These are phyloP conservation scores for Podaxis mareebaensis DNA, from an alignment of 768 basidiomycete genomes.

Conservation along the genomic window DNA sequence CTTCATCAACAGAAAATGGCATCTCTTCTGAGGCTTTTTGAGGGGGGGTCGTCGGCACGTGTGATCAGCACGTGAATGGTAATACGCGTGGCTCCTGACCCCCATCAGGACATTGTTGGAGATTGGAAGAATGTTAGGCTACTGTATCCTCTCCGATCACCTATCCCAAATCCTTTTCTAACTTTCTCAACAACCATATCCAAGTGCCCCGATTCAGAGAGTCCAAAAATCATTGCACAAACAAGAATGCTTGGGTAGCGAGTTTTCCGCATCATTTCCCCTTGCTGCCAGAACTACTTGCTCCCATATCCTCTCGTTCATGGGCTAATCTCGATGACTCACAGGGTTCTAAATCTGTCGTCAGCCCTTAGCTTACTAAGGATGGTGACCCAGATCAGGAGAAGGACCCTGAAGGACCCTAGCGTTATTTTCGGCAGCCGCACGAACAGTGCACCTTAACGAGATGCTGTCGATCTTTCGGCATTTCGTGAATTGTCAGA, in stretches of 20 bases:
- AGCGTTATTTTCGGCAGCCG: conserved; percentile 9
- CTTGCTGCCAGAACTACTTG: too few species aligned
- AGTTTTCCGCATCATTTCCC: too few species aligned
- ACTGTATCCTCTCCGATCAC: neutral
- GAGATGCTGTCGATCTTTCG: conserved; percentile 18
- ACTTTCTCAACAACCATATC: neutral
- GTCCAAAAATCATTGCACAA: neutral
- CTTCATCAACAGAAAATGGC: neutral
- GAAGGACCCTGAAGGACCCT: neutral
- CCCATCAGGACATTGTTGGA: neutral
- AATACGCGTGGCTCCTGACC: conserved; percentile 1
- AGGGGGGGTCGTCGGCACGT: neutral
- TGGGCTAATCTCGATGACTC: conserved; percentile 11
- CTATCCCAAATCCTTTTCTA: neutral
- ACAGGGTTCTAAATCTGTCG: neutral
- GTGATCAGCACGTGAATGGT: conserved; percentile 6
- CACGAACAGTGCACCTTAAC: conserved; percentile 7
- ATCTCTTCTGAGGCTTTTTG: neutral
- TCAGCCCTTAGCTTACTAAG: neutral
- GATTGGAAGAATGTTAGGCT: too few species aligned
- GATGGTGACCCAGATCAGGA: neutral
- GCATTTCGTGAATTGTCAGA: conserved; percentile 17
- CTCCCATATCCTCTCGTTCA: neutral
- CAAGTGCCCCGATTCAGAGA: neutral
- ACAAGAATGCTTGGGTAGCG: neutral